Conservation (phyloP, 352 stramenopile species). For the Phytophthora pisi region DNA sequence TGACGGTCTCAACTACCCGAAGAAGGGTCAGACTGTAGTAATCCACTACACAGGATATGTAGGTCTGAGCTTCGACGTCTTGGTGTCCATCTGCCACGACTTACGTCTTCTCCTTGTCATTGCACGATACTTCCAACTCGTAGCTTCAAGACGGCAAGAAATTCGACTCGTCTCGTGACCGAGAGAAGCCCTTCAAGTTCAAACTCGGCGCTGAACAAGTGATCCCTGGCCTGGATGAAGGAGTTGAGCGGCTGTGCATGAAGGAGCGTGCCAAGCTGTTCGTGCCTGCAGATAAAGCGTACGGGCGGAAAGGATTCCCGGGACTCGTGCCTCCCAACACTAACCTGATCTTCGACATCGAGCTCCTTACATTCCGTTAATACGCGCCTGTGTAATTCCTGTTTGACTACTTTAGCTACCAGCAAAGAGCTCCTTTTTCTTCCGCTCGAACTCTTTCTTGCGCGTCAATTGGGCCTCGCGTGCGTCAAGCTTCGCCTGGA, state of each 20-base stretch:
- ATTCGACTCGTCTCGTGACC: constrained; percentile 76
- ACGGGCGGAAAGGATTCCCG: constrained; percentile 84
- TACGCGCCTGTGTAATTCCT: background rate
- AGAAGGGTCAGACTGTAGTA: constrained; percentile 84
- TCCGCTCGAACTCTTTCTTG: constrained; percentile 68
- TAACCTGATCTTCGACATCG: constrained; percentile 93
- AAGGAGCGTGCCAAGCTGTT: constrained; percentile 88
- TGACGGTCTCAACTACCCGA: constrained; percentile 92
- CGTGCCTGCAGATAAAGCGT: constrained; percentile 87
- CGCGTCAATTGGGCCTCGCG: constrained; percentile 45
- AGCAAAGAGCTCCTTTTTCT: constrained; percentile 65
- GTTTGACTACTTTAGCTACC: background rate
- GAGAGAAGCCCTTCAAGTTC: constrained; percentile 91
- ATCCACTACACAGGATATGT: constrained; percentile 91
- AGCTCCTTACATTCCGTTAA: constrained; percentile 88
- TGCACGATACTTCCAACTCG: constrained; percentile 5
- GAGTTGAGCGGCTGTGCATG: constrained; percentile 81
- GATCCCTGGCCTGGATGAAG: constrained; percentile 88
- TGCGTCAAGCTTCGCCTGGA: constrained; percentile 59
- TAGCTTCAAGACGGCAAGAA: constrained; percentile 78
- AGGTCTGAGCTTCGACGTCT: constrained; percentile 9
- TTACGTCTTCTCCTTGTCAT: background rate
- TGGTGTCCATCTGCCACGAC: background rate
- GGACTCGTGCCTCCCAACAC: constrained; percentile 92
- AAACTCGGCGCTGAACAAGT: constrained; percentile 90